These are phyloP conservation scores for Aspergillus luchuensis DNA, from an alignment of 2,329 filamentous ascomycete genomes.

Conservation along the genomic window DNA sequence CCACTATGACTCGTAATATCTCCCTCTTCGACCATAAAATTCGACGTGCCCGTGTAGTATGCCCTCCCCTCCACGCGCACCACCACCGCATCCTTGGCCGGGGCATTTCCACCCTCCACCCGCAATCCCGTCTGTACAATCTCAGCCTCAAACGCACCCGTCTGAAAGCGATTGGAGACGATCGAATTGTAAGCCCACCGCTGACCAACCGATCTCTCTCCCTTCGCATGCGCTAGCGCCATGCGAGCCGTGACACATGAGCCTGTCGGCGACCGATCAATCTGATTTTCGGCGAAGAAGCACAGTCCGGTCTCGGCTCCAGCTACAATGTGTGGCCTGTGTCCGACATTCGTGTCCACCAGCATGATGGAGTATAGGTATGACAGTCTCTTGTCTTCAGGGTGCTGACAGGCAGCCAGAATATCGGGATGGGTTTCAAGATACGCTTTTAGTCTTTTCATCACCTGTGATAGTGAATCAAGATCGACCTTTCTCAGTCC, in stretches of 20 bases:
- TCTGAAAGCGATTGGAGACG: conserved; percentile 33
- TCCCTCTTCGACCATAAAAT: conserved; percentile 33
- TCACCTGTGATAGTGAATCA: conserved; percentile 32
- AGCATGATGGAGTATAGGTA: conserved; percentile 49
- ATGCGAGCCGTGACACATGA: conserved; percentile 42
- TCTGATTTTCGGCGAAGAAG: conserved; percentile 50
- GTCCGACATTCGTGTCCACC: conserved; percentile 30
- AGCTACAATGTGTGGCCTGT: conserved; percentile 15
- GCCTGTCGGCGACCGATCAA: conserved; percentile 49
- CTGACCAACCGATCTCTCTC: conserved; percentile 22
- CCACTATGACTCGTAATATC: conserved; percentile 28
- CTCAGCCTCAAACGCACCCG: conserved; percentile 28
- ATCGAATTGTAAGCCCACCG: conserved; percentile 42
- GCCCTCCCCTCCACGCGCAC: conserved; percentile 37
- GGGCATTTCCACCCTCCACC: not conserved
- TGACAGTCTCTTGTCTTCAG: conserved; percentile 35
- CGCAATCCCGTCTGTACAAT: conserved; percentile 19
- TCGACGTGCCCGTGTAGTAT: conserved; percentile 35
- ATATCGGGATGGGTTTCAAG: conserved; percentile 24
- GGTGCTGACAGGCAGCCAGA: conserved; percentile 28
- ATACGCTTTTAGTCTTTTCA: conserved; percentile 20
- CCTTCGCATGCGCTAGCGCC: conserved; percentile 39
- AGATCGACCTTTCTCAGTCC: conserved; percentile 34
- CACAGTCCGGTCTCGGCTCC: conserved; percentile 48
- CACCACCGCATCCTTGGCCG: conserved; percentile 19